Conservation (phyloP, 495 filamentous ascomycete genomes). For the Bryoglossum gracile region DNA sequence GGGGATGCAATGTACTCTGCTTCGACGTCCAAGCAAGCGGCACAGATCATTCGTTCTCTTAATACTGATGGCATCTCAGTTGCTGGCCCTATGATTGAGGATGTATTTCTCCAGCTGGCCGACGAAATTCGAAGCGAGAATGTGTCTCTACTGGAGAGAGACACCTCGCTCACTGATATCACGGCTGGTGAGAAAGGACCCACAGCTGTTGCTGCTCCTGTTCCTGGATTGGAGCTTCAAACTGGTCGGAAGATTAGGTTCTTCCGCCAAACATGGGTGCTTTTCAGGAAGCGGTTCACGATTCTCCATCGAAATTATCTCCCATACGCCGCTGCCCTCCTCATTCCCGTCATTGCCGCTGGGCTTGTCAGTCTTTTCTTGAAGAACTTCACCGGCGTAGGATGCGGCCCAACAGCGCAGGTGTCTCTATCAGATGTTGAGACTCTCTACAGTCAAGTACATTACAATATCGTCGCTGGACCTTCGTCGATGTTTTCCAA, state of each 20-base stretch:
- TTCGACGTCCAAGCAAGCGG: constrained; percentile 52
- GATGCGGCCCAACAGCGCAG: constrained; percentile 50
- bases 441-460: constrained; percentile 30
- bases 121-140: constrained; percentile 50
- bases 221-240: constrained; percentile 34
- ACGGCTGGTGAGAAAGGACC: constrained; percentile 9
- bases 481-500: constrained; percentile 45
- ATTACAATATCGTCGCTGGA: constrained; percentile 52
- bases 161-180: neutral
- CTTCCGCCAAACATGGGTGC: constrained; percentile 56
- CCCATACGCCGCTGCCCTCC: constrained; percentile 60
- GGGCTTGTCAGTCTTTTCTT: constrained; percentile 70
- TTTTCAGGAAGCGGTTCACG: constrained; percentile 70
- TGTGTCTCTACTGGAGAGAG: constrained; percentile 6
- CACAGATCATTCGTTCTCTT: constrained; percentile 56
- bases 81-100: constrained; percentile 78
- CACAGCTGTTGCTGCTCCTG: neutral
- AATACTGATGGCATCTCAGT: constrained; percentile 56
- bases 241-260: constrained; percentile 60
- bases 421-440: constrained; percentile 30
- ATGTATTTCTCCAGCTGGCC: constrained; percentile 78
- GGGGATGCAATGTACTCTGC: constrained; percentile 68
- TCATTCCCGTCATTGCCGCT: constrained; percentile 69
- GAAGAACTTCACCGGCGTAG: constrained; percentile 42
- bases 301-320: constrained; percentile 71